Evolutionary conservation across 306 rosid genomes (phyloP).

Genomic region (Carpinus viminea): DNA sequence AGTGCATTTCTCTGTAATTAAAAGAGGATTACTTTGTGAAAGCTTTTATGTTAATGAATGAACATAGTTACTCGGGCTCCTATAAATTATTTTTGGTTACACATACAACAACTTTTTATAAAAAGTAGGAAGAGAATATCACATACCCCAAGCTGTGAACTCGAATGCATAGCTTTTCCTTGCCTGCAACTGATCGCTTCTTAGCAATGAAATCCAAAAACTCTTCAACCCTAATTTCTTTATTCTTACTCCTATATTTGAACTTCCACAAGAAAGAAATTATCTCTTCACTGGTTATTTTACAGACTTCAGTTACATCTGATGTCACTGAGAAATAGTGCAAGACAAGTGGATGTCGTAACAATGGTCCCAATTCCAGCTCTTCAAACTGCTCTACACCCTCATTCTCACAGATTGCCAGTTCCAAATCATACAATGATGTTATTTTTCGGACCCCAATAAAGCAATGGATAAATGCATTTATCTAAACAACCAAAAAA

Average conservation of each 20-base stretch:
- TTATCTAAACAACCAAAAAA: constrained; percentile 55
- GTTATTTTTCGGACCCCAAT: constrained; percentile 70
- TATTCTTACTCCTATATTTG: constrained; percentile 22
- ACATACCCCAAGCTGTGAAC: constrained; percentile 77
- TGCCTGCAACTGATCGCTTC: constrained; percentile 47
- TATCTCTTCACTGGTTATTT: constrained; percentile 62
- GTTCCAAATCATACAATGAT: constrained; percentile 77
- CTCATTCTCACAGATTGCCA: constrained; percentile 72
- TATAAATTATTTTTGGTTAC: not conserved
- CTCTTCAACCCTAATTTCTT: constrained; percentile 48
- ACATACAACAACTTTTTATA: not conserved
- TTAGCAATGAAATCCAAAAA: constrained; percentile 71
- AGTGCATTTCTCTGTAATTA: not conserved
- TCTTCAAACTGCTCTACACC: constrained; percentile 66
- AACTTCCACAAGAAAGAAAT: constrained; percentile 45
- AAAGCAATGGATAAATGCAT: constrained; percentile 89
- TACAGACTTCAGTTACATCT: constrained; percentile 51
- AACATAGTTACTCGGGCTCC: not conserved
- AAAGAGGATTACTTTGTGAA: not conserved
- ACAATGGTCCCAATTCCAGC: constrained; percentile 79
- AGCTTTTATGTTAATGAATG: not conserved
- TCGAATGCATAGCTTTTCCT: constrained; percentile 75
- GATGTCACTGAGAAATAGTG: constrained; percentile 66
- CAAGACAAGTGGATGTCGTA: constrained; percentile 69
- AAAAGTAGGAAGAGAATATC: constrained; percentile 22